phyloP scores from a whole-genome alignment of 768 basidiomycete species.

The Coprinopsis strossmayeri region DNA sequence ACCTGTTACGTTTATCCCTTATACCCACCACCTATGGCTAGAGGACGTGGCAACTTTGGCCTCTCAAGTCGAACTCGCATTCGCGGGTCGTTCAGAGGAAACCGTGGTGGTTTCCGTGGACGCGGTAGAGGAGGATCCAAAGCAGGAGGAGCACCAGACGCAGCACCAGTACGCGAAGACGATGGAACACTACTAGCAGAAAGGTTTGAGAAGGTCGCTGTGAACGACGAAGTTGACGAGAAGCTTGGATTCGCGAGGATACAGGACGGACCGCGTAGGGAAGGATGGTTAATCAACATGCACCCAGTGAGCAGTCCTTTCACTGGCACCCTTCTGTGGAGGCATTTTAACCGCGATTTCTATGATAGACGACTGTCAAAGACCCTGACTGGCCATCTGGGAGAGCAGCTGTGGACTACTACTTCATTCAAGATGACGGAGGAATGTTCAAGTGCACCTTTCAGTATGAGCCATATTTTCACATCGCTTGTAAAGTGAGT shows the following conservation, averaged over 20 bases:
- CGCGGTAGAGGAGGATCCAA: slow-evolving; percentile 45
- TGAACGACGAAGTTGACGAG: slow-evolving; percentile 87
- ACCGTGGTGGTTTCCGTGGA: slow-evolving; percentile 47
- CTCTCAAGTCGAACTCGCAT: slow-evolving; percentile 45
- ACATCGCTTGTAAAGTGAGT: slow-evolving; percentile 84
- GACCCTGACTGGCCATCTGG: slow-evolving; percentile 82
- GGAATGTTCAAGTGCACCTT: slow-evolving; percentile 93
- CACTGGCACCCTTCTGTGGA: too few species aligned
- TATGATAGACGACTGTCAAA: slow-evolving; percentile 69
- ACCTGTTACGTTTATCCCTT: background rate
- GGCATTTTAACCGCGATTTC: background rate
- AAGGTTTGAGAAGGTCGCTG: slow-evolving; percentile 70
- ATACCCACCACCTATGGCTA: slow-evolving; percentile 28
- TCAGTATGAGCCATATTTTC: slow-evolving; percentile 92
- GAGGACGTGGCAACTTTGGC: slow-evolving; percentile 52
- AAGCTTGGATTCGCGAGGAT: slow-evolving; percentile 82
- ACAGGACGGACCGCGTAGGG: slow-evolving; percentile 68
- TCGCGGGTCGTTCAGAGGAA: slow-evolving; percentile 30
- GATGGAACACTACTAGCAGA: slow-evolving; percentile 87
- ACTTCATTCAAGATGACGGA: slow-evolving; percentile 97
- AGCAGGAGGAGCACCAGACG: slow-evolving; percentile 34
- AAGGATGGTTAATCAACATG: slow-evolving; percentile 99
- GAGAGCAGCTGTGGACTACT: slow-evolving; percentile 88
- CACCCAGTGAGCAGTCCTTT: slow-evolving; percentile 65
- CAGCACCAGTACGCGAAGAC: slow-evolving; percentile 67